These are phyloP conservation scores for Clohesyomyces aquaticus DNA, from an alignment of 495 filamentous ascomycete genomes.

Conservation along the genomic window DNA sequence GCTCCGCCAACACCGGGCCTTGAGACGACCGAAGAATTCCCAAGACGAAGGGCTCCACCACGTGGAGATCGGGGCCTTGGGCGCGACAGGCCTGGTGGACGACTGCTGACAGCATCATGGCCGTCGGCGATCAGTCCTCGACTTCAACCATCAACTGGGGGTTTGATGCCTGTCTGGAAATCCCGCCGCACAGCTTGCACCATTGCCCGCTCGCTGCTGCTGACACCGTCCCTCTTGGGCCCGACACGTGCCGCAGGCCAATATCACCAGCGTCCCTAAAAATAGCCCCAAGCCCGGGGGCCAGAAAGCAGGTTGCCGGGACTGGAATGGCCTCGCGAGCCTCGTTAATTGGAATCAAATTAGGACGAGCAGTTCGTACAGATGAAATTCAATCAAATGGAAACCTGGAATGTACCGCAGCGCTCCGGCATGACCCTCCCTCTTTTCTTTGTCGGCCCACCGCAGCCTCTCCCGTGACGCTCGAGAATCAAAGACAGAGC, in stretches of 20 bases:
- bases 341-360: conserved; percentile 18
- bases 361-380: conserved; percentile 13
- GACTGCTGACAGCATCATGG: too few species aligned
- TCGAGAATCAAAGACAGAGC: neutral
- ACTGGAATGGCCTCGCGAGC: conserved; percentile 1
- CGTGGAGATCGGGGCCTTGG: conserved; percentile 37
- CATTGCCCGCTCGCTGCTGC: conserved; percentile 6
- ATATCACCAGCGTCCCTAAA: conserved; percentile 21
- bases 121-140: too few species aligned
- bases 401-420: conserved; percentile 19
- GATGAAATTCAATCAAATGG: conserved; percentile 22
- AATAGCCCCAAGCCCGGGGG: conserved; percentile 21
- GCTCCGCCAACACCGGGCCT: neutral
- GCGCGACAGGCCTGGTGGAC: conserved; percentile 23
- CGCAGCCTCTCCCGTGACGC: conserved; percentile 32
- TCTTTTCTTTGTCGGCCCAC: neutral
- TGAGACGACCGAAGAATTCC: too few species aligned
- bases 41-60: conserved; percentile 21
- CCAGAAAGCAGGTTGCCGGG: conserved; percentile 31
- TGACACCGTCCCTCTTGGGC: conserved; percentile 33
- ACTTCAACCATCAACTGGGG: neutral
- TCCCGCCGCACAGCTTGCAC: conserved; percentile 17
- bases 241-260: conserved; percentile 39
- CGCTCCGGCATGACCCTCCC: neutral
- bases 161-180: neutral